Percentiles rank a stretch among this genome's conserved stretches.
Conservation (phyloP, 164 flowering plant genomes). For the Echeveria elegans region DNA sequence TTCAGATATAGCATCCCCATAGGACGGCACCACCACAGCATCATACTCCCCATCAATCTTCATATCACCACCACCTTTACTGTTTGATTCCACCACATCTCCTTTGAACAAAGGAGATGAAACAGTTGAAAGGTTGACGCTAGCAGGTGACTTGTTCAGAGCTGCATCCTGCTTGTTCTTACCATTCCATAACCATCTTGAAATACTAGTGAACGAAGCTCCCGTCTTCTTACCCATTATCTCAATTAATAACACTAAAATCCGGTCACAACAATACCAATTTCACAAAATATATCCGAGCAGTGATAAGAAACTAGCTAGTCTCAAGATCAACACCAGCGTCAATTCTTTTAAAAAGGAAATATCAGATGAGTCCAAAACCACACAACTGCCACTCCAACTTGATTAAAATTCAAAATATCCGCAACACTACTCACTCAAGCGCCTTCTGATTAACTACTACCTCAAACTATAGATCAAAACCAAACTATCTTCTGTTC, state of each 20-base stretch:
- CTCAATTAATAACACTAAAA: not conserved
- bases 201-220: not conserved
- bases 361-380: too few relatives aligned
- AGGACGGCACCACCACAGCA: not conserved
- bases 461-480: not conserved
- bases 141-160: not conserved
- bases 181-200: conserved; percentile 4
- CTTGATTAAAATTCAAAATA: not conserved
- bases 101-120: not conserved
- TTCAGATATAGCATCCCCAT: not conserved
- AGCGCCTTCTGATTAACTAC: not conserved
- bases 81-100: not conserved
- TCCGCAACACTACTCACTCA: not conserved
- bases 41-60: not conserved
- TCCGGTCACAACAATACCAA: not conserved
- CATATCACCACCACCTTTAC: not conserved
- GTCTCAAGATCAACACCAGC: too few relatives aligned
- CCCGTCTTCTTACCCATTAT: not conserved
- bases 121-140: not conserved
- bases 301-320: too few relatives aligned
- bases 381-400: not conserved
- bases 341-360: too few relatives aligned
- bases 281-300: too few relatives aligned
- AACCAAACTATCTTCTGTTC: not conserved
- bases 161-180: not conserved